Percentiles rank a stretch among this genome's conserved stretches.
phyloP scores from a whole-genome alignment of 345 rosid species.

The Salix koriyanagi region DNA sequence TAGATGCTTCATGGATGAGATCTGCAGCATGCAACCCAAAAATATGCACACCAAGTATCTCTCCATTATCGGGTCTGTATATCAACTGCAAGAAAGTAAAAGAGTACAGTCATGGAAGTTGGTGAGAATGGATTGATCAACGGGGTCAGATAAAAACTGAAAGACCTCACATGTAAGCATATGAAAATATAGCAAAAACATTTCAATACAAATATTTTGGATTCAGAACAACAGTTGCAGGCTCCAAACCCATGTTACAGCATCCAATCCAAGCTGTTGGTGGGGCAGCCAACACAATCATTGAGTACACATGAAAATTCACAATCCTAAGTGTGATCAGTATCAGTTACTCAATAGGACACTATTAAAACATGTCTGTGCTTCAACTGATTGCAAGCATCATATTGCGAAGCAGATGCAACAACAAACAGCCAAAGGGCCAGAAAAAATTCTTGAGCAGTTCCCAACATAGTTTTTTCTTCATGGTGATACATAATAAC shows the following conservation, averaged over 20 bases:
- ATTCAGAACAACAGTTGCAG: not conserved
- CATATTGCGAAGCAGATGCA: not conserved
- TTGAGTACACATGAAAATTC: not conserved
- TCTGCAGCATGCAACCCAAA: conserved; percentile 98
- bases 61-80: conserved; percentile 95
- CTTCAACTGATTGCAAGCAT: not conserved
- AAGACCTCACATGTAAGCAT: not conserved
- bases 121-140: not conserved
- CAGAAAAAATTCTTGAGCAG: not conserved
- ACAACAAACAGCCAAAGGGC: not conserved
- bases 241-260: not conserved
- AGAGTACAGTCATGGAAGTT: not conserved
- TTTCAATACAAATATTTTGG: not conserved
- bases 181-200: not conserved
- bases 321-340: not conserved
- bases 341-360: not conserved
- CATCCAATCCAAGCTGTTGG: not conserved
- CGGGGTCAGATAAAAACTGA: not conserved
- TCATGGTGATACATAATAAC: not conserved
- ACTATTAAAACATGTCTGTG: not conserved
- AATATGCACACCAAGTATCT: conserved; percentile 94
- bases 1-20: conserved; percentile 99
- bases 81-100: conserved; percentile 58
- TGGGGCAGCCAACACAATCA: not conserved
- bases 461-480: not conserved